A percentile compares a stretch with the other conserved stretches of the same genome.
phyloP scores from a whole-genome alignment of 345 rosid species.

The Hypericum androsaemum region DNA sequence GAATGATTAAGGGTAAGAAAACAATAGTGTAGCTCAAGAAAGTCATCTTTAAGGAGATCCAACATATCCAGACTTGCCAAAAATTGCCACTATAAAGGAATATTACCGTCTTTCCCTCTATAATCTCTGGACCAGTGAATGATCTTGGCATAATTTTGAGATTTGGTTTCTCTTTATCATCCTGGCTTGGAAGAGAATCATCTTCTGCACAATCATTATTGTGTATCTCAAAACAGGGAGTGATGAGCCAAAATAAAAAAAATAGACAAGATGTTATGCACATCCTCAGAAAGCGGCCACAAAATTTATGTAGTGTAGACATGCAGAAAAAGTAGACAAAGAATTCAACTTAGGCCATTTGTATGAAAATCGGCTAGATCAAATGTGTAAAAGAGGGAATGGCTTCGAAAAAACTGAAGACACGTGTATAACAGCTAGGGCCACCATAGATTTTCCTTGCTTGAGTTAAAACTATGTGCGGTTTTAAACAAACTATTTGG shows the following conservation, averaged over 20 bases:
- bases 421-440: too few species aligned
- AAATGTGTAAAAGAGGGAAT: too few species aligned
- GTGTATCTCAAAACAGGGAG: conserved; percentile 3
- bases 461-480: too few species aligned
- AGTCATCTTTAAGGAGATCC: neutral
- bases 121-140: conserved; percentile 49
- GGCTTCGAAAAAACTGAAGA: too few species aligned
- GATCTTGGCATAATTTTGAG: conserved; percentile 36
- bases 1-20: conserved; percentile 8
- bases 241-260: neutral
- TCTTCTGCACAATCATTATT: conserved; percentile 32
- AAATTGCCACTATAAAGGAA: conserved; percentile 2
- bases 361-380: too few species aligned
- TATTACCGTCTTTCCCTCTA: conserved; percentile 66
- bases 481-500: too few species aligned
- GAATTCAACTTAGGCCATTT: too few species aligned
- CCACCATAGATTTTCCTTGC: too few species aligned
- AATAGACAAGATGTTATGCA: neutral
- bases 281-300: too few species aligned
- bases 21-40: conserved; percentile 3
- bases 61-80: neutral
- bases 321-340: too few species aligned
- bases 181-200: conserved; percentile 22
- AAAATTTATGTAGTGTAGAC: too few species aligned
- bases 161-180: conserved; percentile 38